phyloP scores from a whole-genome alignment of 179 eudicot genomes.

The Patellifolia procumbens region DNA sequence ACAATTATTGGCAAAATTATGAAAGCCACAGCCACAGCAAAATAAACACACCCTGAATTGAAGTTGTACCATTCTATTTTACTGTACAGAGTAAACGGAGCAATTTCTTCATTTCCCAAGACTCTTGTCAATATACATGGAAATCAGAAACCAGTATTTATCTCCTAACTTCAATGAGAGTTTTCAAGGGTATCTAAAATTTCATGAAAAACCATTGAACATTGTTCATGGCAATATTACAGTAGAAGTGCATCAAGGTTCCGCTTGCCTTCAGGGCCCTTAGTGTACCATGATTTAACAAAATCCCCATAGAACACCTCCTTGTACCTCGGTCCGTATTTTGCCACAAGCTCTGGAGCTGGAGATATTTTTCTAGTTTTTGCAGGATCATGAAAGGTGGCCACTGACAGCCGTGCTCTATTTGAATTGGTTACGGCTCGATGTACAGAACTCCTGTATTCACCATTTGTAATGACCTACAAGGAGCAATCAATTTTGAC shows the following conservation, averaged over 20 bases:
- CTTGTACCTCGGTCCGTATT: constrained; percentile 46
- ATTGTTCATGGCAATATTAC: constrained; percentile 14
- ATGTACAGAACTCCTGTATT: constrained; percentile 72
- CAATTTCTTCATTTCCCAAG: neutral
- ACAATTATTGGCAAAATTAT: too few species aligned
- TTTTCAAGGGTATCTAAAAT: constrained; percentile 5
- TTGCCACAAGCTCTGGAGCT: constrained; percentile 46
- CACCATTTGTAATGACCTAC: constrained; percentile 89
- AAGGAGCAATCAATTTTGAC: neutral
- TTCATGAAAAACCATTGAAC: neutral
- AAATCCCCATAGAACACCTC: constrained; percentile 78
- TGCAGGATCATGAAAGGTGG: constrained; percentile 95
- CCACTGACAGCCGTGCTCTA: constrained; percentile 79
- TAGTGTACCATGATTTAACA: constrained; percentile 92
- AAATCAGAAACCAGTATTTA: neutral
- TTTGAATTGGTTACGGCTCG: constrained; percentile 76
- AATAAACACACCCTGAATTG: neutral
- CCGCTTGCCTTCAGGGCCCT: constrained; percentile 94
- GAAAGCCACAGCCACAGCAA: neutral
- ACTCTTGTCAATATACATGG: constrained; percentile 15
- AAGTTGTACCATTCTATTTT: neutral
- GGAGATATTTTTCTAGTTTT: constrained; percentile 64
- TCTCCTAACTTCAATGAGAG: neutral
- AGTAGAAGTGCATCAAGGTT: constrained; percentile 80
- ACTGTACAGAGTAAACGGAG: neutral